Evolutionary conservation across 2,329 filamentous ascomycete species (phyloP).

Genomic region (Fusarium ambrosium): DNA sequence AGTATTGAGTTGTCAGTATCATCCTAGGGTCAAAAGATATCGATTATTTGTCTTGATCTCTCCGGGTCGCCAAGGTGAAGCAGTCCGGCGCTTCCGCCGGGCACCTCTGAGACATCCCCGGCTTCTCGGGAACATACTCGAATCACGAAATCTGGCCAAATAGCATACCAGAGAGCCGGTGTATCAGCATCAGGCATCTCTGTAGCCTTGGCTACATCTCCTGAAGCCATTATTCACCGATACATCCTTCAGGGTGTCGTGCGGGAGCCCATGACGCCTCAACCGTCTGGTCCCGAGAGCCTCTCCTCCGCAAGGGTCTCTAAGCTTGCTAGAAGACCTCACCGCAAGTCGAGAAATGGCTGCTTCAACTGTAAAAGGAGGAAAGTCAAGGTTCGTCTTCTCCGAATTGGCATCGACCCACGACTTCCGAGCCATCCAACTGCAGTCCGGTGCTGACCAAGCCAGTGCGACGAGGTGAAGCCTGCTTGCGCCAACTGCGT

Average conservation of each 20-base stretch:
- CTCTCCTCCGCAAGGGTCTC: constrained; percentile 44
- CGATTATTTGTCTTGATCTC: constrained; percentile 25
- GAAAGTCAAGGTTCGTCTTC: constrained; percentile 48
- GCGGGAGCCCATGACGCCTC: constrained; percentile 42
- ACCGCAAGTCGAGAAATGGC: constrained; percentile 49
- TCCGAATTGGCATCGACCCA: background rate
- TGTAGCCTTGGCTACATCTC: background rate
- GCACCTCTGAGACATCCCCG: constrained; percentile 38
- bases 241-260: constrained; percentile 14
- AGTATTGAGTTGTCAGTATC: constrained; percentile 10
- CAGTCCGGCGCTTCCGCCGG: constrained; percentile 45
- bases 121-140: constrained; percentile 32
- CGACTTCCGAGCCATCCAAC: constrained; percentile 3
- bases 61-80: constrained; percentile 39
- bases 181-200: constrained; percentile 4
- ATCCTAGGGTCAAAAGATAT: constrained; percentile 13
- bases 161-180: constrained; percentile 26
- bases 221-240: background rate
- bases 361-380: constrained; percentile 51
- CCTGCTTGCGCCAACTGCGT: constrained; percentile 51
- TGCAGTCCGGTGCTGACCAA: constrained; percentile 26
- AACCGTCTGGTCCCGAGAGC: constrained; percentile 40
- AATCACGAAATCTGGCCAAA: constrained; percentile 32
- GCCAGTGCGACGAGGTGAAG: constrained; percentile 51
- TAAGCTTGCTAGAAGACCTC: constrained; percentile 47